A percentile compares a stretch with the other conserved stretches of the same genome.
Conservation (phyloP, 441 rosid species). For the Populus trichocarpa region DNA sequence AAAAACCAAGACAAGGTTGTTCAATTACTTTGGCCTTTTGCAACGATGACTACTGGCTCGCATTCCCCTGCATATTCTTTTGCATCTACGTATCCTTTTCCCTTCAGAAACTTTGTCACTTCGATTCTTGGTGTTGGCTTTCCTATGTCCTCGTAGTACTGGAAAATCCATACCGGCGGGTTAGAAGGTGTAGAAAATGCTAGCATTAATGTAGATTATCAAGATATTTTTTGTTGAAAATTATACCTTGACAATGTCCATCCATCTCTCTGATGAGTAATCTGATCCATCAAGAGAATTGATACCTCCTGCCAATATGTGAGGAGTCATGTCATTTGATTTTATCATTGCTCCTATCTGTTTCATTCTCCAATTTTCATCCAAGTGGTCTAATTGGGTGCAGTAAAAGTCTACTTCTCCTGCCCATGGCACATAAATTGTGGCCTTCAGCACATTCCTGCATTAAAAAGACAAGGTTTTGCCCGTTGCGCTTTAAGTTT, state of each 20-base stretch:
- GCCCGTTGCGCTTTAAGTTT: neutral
- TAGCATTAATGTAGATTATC: neutral
- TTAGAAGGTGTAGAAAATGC: neutral
- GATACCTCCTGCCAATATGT: constrained; percentile 51
- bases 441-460: constrained; percentile 87
- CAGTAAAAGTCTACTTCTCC: constrained; percentile 79
- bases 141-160: constrained; percentile 90
- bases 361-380: constrained; percentile 89
- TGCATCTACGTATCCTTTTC: constrained; percentile 58
- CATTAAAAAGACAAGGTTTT: constrained; percentile 23
- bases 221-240: neutral
- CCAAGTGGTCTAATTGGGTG: constrained; percentile 89
- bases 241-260: constrained; percentile 72
- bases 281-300: constrained; percentile 72
- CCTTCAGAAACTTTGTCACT: constrained; percentile 60
- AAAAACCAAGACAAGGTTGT: neutral
- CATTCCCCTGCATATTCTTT: constrained; percentile 82
- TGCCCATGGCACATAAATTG: constrained; percentile 72
- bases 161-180: constrained; percentile 1
- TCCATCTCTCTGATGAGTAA: constrained; percentile 81
- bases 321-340: neutral
- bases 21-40: constrained; percentile 82
- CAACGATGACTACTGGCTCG: constrained; percentile 80
- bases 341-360: constrained; percentile 38
- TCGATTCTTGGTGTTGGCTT: constrained; percentile 77